Percentiles rank a stretch among this genome's conserved stretches.
Evolutionary conservation across 2,329 filamentous ascomycete genomes (phyloP).

Genomic region (Septoria petroselini): DNA sequence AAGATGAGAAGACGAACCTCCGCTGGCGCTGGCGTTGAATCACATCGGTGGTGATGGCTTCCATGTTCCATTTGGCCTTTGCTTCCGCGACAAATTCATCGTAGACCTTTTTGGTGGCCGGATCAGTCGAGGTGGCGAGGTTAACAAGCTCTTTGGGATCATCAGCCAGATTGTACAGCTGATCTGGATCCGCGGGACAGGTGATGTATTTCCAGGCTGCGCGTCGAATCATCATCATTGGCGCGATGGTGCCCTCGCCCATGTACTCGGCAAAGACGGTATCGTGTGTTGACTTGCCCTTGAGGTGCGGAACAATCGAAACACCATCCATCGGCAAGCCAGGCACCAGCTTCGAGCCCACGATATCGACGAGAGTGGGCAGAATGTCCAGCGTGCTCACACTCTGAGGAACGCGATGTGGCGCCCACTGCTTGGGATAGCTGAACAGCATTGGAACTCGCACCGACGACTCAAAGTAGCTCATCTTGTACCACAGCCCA

Average conservation of each 20-base stretch:
- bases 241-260: conserved; percentile 83
- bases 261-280: conserved; percentile 95
- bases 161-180: conserved; percentile 73
- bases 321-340: conserved; percentile 81
- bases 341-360: conserved; percentile 65
- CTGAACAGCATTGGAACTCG: conserved; percentile 84
- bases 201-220: conserved; percentile 88
- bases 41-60: conserved; percentile 70
- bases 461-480: conserved; percentile 87
- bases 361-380: conserved; percentile 81
- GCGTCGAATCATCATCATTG: conserved; percentile 90
- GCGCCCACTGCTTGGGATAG: conserved; percentile 70
- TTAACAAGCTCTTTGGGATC: conserved; percentile 79
- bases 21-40: conserved; percentile 74
- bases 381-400: conserved; percentile 90
- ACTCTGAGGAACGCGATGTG: conserved; percentile 74
- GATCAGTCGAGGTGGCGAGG: conserved; percentile 51
- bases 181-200: conserved; percentile 77
- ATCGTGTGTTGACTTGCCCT: conserved; percentile 66
- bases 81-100: conserved; percentile 71
- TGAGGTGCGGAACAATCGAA: conserved; percentile 75
- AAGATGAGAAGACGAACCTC: conserved; percentile 72
- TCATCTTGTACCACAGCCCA: conserved; percentile 96
- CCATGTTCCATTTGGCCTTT: conserved; percentile 73
- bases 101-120: conserved; percentile 42